Base-by-base conservation (phyloP, 2,329 filamentous ascomycete genomes). In the Fusarium pseudonygamai region DNA sequence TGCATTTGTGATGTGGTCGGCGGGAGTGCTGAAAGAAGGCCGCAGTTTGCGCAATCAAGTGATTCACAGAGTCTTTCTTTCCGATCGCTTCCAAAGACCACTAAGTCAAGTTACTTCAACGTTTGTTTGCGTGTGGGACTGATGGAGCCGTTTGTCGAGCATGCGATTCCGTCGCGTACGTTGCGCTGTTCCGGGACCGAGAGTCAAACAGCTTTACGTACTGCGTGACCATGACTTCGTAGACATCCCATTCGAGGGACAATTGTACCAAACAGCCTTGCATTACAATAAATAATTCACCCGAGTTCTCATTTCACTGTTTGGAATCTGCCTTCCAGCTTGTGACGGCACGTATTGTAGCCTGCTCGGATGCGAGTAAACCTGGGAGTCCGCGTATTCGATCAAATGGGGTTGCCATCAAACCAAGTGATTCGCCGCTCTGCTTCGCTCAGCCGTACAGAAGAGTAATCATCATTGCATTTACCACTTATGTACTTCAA, bases 241-340 rank as follows among this genome's bases (percentile, higher is more conserved):
- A 20, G 30, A 4, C n/a, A 15, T 50, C 20, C 16, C 30, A 15
- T 50, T 15, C n/a, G 9, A 50, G n/a, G 4, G 0, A 34, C 4
- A 6, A 6, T 4, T 7, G 6, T 14, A 20, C 3, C 12, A 20
- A 7, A 34, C 4, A 24, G 6, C 47, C n/a, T 50, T 3, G 3
- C n/a, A 6, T 6, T 13, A 7, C n/a, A 15, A 0, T 34, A 6
- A 8, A 34, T 24, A 50, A 8, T 0, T 20, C 6, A 7, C 16
- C 22, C 24, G 16, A 12, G 22, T 2, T 14, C 22, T 24, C 8
- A 7, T 20, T 11, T 24, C 22, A 18, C 15, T 3, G 16, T n/a
- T 34, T 50, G 4, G 7, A 24, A 20, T 34, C 28, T 24, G 16
- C 30, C 4, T 24, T 14, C 6, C 8, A 20, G 47, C 30, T 34